These are phyloP conservation scores for Lathyrus aphaca DNA, from an alignment of 306 rosid species.

Conservation along the genomic window DNA sequence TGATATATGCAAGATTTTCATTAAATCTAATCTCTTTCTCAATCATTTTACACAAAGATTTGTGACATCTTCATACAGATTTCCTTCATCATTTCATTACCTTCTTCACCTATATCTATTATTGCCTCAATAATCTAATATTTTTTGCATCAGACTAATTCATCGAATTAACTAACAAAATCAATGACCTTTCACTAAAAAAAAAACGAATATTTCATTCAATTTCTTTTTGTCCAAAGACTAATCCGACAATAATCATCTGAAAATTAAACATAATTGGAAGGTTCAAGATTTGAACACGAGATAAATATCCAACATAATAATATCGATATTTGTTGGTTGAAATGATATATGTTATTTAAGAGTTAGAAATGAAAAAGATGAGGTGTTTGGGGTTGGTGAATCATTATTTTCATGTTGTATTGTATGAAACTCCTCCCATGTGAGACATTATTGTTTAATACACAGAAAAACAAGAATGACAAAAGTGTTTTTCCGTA, in stretches of 20 bases:
- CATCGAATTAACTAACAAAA: too few species aligned
- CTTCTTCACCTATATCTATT: constrained; percentile 31
- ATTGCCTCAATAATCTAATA: background rate
- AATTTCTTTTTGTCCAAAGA: too few species aligned
- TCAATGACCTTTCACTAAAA: too few species aligned
- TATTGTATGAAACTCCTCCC: constrained; percentile 47
- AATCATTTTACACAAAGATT: constrained; percentile 43
- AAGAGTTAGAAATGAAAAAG: constrained; percentile 39
- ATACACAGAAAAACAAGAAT: constrained; percentile 14
- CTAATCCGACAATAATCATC: too few species aligned
- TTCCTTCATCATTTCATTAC: constrained; percentile 14
- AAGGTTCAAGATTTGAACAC: too few species aligned
- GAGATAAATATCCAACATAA: too few species aligned
- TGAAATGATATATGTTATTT: too few species aligned
- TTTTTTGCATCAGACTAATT: too few species aligned
- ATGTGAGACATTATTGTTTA: constrained; percentile 58
- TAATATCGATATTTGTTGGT: too few species aligned
- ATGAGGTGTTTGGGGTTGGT: constrained; percentile 50
- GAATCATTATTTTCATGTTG: constrained; percentile 49
- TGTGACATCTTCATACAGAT: background rate
- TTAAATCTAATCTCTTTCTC: constrained; percentile 39
- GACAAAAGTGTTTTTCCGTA: constrained; percentile 55
- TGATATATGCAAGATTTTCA: constrained; percentile 31
- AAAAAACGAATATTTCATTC: too few species aligned
- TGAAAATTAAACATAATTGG: too few species aligned